These are phyloP conservation scores for Penicillium sp. DNA, from an alignment of 2,329 filamentous ascomycete species.

Conservation along the genomic window DNA sequence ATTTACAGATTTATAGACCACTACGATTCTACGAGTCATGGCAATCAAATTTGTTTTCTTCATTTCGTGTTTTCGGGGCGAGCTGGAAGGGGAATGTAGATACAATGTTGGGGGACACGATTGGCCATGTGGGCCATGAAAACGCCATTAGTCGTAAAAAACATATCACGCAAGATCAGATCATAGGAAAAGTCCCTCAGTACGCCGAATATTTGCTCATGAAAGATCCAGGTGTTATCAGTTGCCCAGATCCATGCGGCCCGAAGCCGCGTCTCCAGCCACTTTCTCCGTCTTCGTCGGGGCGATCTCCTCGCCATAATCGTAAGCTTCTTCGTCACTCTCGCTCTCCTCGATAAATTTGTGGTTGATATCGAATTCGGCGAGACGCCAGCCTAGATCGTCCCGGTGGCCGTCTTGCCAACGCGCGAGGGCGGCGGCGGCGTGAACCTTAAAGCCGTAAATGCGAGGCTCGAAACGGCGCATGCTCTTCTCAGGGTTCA, in stretches of 20 bases:
- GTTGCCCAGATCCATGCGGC: conserved; percentile 43
- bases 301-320: conserved; percentile 44
- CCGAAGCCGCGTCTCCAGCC: conserved; percentile 36
- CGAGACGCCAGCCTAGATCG: conserved; percentile 78
- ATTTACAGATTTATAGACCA: not conserved
- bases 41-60: conserved; percentile 1
- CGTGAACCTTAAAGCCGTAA: conserved; percentile 95
- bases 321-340: conserved; percentile 62
- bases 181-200: conserved; percentile 24
- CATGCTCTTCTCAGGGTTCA: conserved; percentile 83
- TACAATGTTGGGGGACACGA: conserved; percentile 22
- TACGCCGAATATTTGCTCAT: conserved; percentile 33
- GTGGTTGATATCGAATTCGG: conserved; percentile 70
- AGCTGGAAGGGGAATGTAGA: conserved; percentile 18
- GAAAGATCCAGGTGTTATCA: conserved; percentile 24
- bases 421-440: conserved; percentile 80
- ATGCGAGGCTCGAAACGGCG: conserved; percentile 87
- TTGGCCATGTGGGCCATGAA: conserved; percentile 23
- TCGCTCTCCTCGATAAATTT: conserved; percentile 75
- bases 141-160: conserved; percentile 36
- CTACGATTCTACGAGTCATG: not conserved
- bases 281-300: conserved; percentile 36
- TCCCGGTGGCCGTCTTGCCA: conserved; percentile 87
- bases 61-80: conserved; percentile 12
- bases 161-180: conserved; percentile 25